phyloP scores from a whole-genome alignment of 306 rosid species.

The Echinosophora koreensis region DNA sequence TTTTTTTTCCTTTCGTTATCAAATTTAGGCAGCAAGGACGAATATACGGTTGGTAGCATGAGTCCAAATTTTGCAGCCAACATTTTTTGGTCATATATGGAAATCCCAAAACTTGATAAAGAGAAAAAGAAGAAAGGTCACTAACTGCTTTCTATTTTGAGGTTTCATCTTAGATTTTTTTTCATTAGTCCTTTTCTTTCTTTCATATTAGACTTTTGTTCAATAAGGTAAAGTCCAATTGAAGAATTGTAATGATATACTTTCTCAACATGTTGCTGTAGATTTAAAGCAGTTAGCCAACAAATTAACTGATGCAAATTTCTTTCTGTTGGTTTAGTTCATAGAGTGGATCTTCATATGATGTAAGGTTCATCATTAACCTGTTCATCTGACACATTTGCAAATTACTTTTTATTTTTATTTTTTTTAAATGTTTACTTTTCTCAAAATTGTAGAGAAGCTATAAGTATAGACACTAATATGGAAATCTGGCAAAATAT shows the following conservation, averaged over 20 bases:
- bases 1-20: background rate
- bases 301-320: constrained; percentile 40
- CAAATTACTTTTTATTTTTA: constrained; percentile 19
- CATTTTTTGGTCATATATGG: constrained; percentile 26
- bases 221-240: background rate
- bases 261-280: constrained; percentile 29
- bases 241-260: constrained; percentile 2
- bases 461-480: background rate
- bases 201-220: constrained; percentile 23
- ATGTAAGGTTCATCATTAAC: constrained; percentile 26
- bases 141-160: constrained; percentile 41
- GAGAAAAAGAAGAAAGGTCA: background rate
- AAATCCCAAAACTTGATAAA: constrained; percentile 21
- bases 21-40: background rate
- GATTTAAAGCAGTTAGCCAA: constrained; percentile 48
- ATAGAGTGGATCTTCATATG: constrained; percentile 40
- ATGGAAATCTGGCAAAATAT: too few relatives aligned
- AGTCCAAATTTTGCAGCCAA: constrained; percentile 21
- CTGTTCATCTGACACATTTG: constrained; percentile 11
- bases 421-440: background rate
- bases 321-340: background rate
- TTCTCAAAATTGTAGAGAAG: constrained; percentile 33
- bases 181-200: constrained; percentile 34
- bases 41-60: background rate
- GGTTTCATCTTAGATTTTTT: constrained; percentile 35